phyloP scores from a whole-genome alignment of 2,329 filamentous ascomycete species.

The Pseudocercospora pini-densiflorae region DNA sequence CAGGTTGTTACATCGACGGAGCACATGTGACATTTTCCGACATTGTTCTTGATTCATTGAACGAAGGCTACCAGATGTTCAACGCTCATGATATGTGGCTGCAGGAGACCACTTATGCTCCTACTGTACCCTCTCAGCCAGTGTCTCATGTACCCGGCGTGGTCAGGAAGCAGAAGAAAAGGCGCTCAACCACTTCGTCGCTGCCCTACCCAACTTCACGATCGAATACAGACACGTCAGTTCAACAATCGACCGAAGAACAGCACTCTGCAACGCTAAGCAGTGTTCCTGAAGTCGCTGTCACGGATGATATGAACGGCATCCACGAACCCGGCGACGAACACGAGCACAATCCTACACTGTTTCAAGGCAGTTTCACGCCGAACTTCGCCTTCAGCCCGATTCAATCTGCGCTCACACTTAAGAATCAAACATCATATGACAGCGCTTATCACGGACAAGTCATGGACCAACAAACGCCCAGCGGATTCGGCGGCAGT shows the following conservation, averaged over 20 bases:
- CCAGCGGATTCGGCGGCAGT: conserved; percentile 48
- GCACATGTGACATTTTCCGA: conserved; percentile 75
- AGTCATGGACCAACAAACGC: conserved; percentile 47
- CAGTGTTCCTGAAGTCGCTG: conserved; percentile 10
- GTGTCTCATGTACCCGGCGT: conserved; percentile 4
- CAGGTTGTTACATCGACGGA: conserved; percentile 71
- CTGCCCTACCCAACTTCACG: conserved; percentile 31
- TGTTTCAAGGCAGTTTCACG: conserved; percentile 44
- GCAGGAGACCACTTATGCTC: conserved; percentile 7
- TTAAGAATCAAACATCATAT: conserved; percentile 17
- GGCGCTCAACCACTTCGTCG: conserved; percentile 31
- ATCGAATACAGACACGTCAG: not conserved
- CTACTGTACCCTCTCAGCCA: conserved; percentile 18
- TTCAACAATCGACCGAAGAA: conserved; percentile 19
- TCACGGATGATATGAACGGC: conserved; percentile 9
- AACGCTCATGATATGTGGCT: conserved; percentile 13
- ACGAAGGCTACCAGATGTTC: conserved; percentile 10
- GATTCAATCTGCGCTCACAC: conserved; percentile 23
- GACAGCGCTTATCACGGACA: conserved; percentile 30
- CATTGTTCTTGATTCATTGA: conserved; percentile 46
- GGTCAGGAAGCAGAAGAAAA: conserved; percentile 27
- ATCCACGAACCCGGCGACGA: conserved; percentile 12
- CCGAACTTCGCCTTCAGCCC: conserved; percentile 46
- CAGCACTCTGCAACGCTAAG: conserved; percentile 1
- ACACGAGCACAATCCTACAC: conserved; percentile 28